Base-by-base conservation (phyloP, 495 filamentous ascomycete genomes). In the Neurospora pannonica region DNA sequence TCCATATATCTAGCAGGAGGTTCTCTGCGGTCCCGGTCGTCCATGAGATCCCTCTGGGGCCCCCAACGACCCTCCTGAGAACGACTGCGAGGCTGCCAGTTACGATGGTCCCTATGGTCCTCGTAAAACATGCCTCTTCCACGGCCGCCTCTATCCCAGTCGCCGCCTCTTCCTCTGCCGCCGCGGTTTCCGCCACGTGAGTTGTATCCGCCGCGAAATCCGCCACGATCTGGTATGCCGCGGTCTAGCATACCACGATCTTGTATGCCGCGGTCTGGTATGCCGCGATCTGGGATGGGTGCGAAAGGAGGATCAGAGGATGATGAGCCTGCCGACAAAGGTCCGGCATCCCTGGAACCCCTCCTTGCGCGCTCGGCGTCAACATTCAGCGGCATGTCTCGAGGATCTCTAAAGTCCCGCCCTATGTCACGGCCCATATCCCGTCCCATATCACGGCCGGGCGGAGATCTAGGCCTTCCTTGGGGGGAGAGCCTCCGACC, bases 251-350 rank as follows among this genome's bases (percentile, higher is more conserved):
- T 88, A 19, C 88, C 86, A 38, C 54, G 46, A 13, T 48, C 46
- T 24, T 2, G 43, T 48, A 48, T 9, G 19, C 43, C 43, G 17
- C 40, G 80, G 28, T 54, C 42, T 72, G 88, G 88, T 10, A 88
- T 88, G 28, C 90, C 87, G 72, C 85, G 84, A 21, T 87, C 85
- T 13, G 87, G 84, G 36, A 86, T 83, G 38, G 84, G 83, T 2
- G 75, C 81, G 73, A 87, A 85, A 2, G 89, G 88, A 15, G 87
- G 85, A 77, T 97, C 93, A 0, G 90, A 91, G 24, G 88, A 88
- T 15, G 87, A 89, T 0, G 92, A 94, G 1, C 90, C 89, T 9
- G 89, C 89, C 0, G 92, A 93, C 9, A 90, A 82, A 31, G 93
- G 88, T 0, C 84, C 87, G 70, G 54, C 28, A 67, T 90, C 89